Base-by-base conservation (phyloP, 2,329 filamentous ascomycete genomes). In the Penicillium sp. region DNA sequence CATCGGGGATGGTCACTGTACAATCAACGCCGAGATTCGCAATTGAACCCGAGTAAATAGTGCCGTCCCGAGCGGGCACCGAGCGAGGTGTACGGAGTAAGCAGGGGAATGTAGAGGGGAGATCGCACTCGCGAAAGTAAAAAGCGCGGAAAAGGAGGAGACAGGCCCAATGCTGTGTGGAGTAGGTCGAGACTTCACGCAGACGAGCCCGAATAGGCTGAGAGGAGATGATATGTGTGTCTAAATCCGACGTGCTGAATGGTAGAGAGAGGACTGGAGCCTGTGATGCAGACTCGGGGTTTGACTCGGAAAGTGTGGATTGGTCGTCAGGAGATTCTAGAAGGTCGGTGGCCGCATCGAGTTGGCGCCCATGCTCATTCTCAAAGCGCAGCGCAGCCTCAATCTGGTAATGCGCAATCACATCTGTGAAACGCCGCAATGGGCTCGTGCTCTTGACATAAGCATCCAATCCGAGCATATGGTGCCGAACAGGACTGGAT, bases 361-460 rank as follows among this genome's bases (percentile, higher is more conserved):
- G 61, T n/a, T 53, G 64, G 13, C 59, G 56, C 10, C 69, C 69
- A 3, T 66, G 64, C 18, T 60, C 51, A 8, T 71, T 67, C 58
- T 81, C 77, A 44, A 74, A 68, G 8, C 74, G 73, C 27, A 82
- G 50, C 1, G 75, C 76, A 5, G 77, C 73, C 62, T 81, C 77
- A 31, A 80, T 78, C 48, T 82, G 78, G 69, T 79, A 82, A 54
- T 81, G 77, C 8, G 70, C 64, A 30, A 82, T 66, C 54, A 82
- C 69, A 56, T 82, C 79, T 31, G 66, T 68, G 56, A 75, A 81
- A 25, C 78, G 70, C 34, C 79, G 73, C 14, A 82, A 65, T 1
- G 79, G 79, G 51, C 73, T 79, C 0, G 78, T 82, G 34, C 71
- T 69, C 59, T 76, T 79, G 41, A 71, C 59, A 50, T 81, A 81